Evolutionary conservation across 2,329 filamentous ascomycete species (phyloP).

Genomic region (Aurifilum marmelostoma): DNA sequence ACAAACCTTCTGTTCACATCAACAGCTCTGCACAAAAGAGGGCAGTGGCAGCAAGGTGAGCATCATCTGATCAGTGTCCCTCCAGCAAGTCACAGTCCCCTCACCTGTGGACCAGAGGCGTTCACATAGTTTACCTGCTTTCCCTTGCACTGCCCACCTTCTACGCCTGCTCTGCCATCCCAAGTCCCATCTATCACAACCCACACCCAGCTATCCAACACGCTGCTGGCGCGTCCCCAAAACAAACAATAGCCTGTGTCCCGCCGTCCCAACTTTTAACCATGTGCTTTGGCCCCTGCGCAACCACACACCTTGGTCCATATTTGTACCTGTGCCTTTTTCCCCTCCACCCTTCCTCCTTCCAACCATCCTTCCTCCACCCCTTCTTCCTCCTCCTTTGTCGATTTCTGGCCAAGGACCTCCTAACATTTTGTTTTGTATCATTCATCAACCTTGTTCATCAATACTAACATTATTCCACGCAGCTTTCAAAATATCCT

Average conservation of each 20-base stretch:
- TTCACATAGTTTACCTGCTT: neutral
- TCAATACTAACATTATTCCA: neutral
- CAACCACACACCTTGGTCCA: neutral
- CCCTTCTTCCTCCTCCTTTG: neutral
- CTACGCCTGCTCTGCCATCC: neutral
- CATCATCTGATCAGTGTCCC: neutral
- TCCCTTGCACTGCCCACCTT: neutral
- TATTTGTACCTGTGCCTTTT: neutral
- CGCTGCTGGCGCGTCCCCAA: neutral
- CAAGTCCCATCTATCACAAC: neutral
- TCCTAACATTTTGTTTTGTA: neutral
- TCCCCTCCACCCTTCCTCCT: neutral
- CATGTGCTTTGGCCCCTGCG: neutral
- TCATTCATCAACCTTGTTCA: neutral
- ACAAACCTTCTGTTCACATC: slow-evolving; percentile 20
- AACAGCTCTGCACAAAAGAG: slow-evolving; percentile 14
- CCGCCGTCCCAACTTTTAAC: neutral
- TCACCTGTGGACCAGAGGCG: neutral
- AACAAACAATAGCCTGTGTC: neutral
- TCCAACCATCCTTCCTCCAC: neutral
- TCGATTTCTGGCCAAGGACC: neutral
- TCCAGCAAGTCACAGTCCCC: neutral
- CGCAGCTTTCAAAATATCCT: slow-evolving; percentile 28
- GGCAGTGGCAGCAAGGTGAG: slow-evolving; percentile 25
- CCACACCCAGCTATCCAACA: neutral